A percentile compares a stretch with the other conserved stretches of the same genome.
Conservation (phyloP, 164 flowering plant species). For the Kalanchoe fedtschenkoi region DNA sequence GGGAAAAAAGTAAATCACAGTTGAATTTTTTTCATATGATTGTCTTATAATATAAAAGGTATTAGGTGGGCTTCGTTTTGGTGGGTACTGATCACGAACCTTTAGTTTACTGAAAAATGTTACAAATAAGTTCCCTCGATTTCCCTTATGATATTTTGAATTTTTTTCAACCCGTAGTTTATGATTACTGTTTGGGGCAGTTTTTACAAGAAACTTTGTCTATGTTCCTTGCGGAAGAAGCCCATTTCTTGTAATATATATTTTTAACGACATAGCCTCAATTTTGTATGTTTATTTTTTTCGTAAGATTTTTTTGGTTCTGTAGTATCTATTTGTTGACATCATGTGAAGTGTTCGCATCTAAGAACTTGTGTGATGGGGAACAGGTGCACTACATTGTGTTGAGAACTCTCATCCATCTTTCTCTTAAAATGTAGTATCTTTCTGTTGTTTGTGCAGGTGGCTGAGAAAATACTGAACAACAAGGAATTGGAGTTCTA, state of each 20-base stretch:
- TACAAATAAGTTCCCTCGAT: background rate
- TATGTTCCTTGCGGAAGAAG: background rate
- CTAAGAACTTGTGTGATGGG: background rate
- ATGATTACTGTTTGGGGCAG: no score
- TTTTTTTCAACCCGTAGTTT: no score
- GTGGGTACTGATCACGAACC: background rate
- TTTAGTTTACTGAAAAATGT: background rate
- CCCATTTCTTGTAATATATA: background rate
- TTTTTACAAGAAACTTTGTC: background rate
- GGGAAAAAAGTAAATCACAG: constrained; percentile 60
- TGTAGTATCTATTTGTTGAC: background rate
- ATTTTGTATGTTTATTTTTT: no score
- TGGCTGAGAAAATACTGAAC: constrained; percentile 70
- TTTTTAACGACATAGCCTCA: background rate
- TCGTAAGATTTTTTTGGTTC: background rate
- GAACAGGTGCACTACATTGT: background rate
- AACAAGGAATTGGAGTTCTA: constrained; percentile 82
- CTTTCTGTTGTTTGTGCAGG: constrained; percentile 24
- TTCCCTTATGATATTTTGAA: no score
- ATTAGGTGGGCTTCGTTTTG: background rate
- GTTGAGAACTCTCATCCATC: background rate
- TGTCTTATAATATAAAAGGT: background rate
- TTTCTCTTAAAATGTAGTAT: background rate
- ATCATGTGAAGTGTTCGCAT: background rate
- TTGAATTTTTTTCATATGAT: background rate